Evolutionary conservation across 495 filamentous ascomycete species (phyloP), one percentile per base, ranked within the genome.

Genomic region (Hypoxylon lienhwacheense): DNA sequence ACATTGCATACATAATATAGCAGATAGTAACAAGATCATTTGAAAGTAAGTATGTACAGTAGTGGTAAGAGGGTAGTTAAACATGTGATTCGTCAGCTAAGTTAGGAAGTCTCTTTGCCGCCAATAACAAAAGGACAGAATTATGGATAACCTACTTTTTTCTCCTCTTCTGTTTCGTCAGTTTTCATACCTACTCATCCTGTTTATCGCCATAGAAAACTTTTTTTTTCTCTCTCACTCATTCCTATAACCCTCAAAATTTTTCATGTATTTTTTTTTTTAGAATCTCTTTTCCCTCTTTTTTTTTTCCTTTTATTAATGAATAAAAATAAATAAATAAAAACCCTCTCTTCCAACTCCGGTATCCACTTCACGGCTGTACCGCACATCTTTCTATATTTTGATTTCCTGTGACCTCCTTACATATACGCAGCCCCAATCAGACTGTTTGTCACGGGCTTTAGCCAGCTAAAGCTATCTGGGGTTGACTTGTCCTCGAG

Each of bases 341-440:
- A 24, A 44, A 14, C 26, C 21, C 32, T 6, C 24, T 32, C 33
- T 32, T 0, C n/a, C n/a, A n/a, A 31, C 34, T 46, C 28, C 29
- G 50, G 56, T 54, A 54, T 46, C 56, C 56, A 60, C 56, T 37
- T 40, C 50, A 43, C 33, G 28, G 37, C 10, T n/a, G 36, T 42
- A 26, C 19, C 28, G 49, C 44, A 60, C 50, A 15, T 29, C 12
- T 33, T 26, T 47, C 29, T 33, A 33, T 39, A 22, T 41, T 56
- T 37, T 50, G 26, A 43, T 7, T 36, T 17, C 50, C 28, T 41
- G 56, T 50, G 56, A 49, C 40, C 50, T 60, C 34, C 29, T 45
- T 45, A 57, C 46, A 54, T 46, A 44, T 46, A 44, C 51, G 25
- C 45, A 43, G 37, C 49, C 49, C 56, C 56, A 60, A 60, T 60